Conservation (phyloP, 1,284 basidiomycete genomes). For the Heliocybe sulcata region DNA sequence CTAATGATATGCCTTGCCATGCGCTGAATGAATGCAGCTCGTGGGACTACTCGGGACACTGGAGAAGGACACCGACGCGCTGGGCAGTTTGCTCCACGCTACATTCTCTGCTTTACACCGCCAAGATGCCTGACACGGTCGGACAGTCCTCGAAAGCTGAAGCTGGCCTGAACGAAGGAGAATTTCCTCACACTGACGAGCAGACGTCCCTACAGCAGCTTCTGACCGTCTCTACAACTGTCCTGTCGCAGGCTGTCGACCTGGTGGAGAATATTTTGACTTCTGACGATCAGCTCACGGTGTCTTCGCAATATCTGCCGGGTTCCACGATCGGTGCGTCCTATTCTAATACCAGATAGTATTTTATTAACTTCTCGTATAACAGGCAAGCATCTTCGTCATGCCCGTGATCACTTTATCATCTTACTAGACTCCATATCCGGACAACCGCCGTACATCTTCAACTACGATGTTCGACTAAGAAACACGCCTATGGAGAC, state of each 20-base stretch:
- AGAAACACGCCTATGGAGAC: slow-evolving; percentile 81
- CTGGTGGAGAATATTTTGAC: slow-evolving; percentile 57
- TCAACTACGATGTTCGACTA: slow-evolving; percentile 69
- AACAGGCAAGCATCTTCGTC: slow-evolving; percentile 74
- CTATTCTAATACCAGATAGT: slow-evolving; percentile 4
- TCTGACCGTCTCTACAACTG: slow-evolving; percentile 53
- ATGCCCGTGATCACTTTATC: slow-evolving; percentile 74
- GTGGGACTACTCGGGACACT: background rate
- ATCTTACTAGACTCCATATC: slow-evolving; percentile 52
- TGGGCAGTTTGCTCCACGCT: background rate
- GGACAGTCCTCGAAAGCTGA: background rate
- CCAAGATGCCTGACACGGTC: background rate
- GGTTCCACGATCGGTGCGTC: slow-evolving; percentile 74
- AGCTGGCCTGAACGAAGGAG: background rate
- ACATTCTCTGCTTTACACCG: background rate
- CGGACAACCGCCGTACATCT: slow-evolving; percentile 39
- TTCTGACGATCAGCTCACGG: slow-evolving; percentile 61
- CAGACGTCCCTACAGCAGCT: slow-evolving; percentile 37
- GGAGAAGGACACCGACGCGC: background rate
- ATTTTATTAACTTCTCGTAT: background rate
- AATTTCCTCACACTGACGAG: slow-evolving; percentile 10
- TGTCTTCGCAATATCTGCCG: slow-evolving; percentile 60
- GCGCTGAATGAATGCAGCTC: background rate
- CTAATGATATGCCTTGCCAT: background rate
- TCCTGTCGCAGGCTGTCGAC: slow-evolving; percentile 65